phyloP scores from a whole-genome alignment of 2,329 filamentous ascomycete genomes.

The Fusarium hainanense region DNA sequence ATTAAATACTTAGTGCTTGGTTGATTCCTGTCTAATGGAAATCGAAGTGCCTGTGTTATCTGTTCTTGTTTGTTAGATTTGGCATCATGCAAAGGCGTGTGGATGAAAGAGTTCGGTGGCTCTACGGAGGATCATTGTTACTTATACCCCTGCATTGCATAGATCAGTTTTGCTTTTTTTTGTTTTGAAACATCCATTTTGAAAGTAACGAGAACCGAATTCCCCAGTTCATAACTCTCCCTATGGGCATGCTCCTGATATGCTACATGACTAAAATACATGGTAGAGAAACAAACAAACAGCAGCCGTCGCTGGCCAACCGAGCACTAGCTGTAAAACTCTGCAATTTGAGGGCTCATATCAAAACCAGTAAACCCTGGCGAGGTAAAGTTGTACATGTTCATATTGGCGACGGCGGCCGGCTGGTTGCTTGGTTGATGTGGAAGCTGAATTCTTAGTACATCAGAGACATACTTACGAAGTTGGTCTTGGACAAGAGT shows the following conservation, averaged over 20 bases:
- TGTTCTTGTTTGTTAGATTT: slow-evolving; percentile 19
- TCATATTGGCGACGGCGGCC: neutral
- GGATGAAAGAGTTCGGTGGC: neutral
- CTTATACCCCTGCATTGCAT: slow-evolving; percentile 40
- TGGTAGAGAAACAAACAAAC: neutral
- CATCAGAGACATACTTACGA: slow-evolving; percentile 34
- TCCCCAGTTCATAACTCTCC: neutral
- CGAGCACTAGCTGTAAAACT: neutral
- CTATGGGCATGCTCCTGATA: neutral
- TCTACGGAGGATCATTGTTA: slow-evolving; percentile 20
- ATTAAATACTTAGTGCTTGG: neutral
- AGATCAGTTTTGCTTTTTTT: slow-evolving; percentile 19
- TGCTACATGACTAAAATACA: neutral
- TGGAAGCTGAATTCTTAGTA: slow-evolving; percentile 33
- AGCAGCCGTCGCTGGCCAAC: neutral
- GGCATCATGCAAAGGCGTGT: slow-evolving; percentile 28
- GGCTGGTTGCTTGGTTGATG: slow-evolving; percentile 15
- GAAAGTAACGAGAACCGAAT: neutral
- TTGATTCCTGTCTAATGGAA: slow-evolving; percentile 14
- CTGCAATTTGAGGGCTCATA: slow-evolving; percentile 2
- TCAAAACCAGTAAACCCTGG: slow-evolving; percentile 9
- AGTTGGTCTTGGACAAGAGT: slow-evolving; percentile 24
- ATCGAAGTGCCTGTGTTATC: neutral
- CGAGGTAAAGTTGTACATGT: slow-evolving; percentile 8
- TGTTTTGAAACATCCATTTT: slow-evolving; percentile 4